phyloP scores from a whole-genome alignment of 2,329 filamentous ascomycete genomes.

The Bipolaris sorokiniana region DNA sequence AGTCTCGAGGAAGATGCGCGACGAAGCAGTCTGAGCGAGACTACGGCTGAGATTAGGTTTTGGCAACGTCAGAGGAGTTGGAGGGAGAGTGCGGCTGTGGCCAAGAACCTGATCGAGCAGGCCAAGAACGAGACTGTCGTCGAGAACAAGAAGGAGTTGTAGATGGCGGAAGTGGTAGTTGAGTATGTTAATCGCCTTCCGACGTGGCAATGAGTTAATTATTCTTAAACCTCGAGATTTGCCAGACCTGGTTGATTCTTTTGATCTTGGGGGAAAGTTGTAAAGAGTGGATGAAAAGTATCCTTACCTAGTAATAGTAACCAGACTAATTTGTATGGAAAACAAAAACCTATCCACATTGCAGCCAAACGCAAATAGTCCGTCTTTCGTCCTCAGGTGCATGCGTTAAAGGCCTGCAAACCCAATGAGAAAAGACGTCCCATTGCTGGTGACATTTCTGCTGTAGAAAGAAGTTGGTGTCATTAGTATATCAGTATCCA shows the following conservation, averaged over 20 bases:
- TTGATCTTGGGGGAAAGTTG: background rate
- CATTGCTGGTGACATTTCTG: conserved; percentile 22
- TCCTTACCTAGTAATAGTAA: background rate
- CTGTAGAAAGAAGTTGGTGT: background rate
- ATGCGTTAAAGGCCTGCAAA: conserved; percentile 32
- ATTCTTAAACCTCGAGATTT: conserved; percentile 22
- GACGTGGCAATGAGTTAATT: conserved; percentile 3
- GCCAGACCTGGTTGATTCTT: background rate
- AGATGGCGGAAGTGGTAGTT: background rate
- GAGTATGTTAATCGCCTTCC: background rate
- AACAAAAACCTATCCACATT: background rate
- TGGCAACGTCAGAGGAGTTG: conserved; percentile 60
- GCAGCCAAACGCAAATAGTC: background rate
- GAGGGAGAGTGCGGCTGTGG: conserved; percentile 59
- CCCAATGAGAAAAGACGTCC: conserved; percentile 48
- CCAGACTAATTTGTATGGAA: background rate
- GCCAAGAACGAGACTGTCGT: conserved; percentile 34
- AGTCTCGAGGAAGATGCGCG: conserved; percentile 66
- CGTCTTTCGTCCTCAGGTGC: conserved; percentile 41
- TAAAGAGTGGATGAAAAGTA: background rate
- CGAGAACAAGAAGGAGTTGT: conserved; percentile 50
- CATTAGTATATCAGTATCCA: background rate
- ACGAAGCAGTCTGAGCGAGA: conserved; percentile 48
- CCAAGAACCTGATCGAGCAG: conserved; percentile 57
- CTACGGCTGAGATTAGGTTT: conserved; percentile 57